Evolutionary conservation across 176 grass and related monocot species (phyloP), one percentile per base, ranked within the genome.

Genomic region (Bothriochloa decipiens): DNA sequence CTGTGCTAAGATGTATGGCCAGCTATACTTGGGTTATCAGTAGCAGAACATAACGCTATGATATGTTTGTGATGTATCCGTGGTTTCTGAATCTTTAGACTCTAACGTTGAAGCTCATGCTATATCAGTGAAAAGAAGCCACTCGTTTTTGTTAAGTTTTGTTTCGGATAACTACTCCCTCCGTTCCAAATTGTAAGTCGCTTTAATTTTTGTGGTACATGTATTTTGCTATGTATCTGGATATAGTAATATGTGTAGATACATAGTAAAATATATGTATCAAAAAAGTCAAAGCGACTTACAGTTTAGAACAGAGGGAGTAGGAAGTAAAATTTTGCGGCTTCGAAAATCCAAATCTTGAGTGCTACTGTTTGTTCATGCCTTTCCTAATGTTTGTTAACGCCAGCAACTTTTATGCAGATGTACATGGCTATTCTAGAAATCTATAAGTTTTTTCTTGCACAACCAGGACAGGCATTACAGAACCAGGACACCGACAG

Each of bases 1-100:
- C 71, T 76, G 50, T 87, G 49, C 80, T 70, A 50, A 58, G 47
- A 71, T 74, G 76, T 33, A 37, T 28, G 7, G 28, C 23, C 39
- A 85, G 57, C 45, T 41, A 65, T 83, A 74, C 58, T 40, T 2
- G 60, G 62, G 10, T 23, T 52, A 60, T 68, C 68, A 16, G 60
- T 79, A 83, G 84, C 25, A 23, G 25, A 82, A 74, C 68, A 6
- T 42, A 52, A 37, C 72, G 45, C 15, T 13, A 5, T 42, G 39
- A 27, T 73, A 16, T 15, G 35, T 62, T 62, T 20, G 11, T 82
- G 13, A 63, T 85, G 20, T 57, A 66, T n/a, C 41, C 84, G 17
- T 65, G 18, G 32, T 49, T 33, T 83, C 73, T 49, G 46, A 83
- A 90, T 62, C 11, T 0, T 25, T 1, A 68, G 40, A 61, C 74